phyloP scores from a whole-genome alignment of 2,329 filamentous ascomycete genomes.

The Ramularia endophylla region DNA sequence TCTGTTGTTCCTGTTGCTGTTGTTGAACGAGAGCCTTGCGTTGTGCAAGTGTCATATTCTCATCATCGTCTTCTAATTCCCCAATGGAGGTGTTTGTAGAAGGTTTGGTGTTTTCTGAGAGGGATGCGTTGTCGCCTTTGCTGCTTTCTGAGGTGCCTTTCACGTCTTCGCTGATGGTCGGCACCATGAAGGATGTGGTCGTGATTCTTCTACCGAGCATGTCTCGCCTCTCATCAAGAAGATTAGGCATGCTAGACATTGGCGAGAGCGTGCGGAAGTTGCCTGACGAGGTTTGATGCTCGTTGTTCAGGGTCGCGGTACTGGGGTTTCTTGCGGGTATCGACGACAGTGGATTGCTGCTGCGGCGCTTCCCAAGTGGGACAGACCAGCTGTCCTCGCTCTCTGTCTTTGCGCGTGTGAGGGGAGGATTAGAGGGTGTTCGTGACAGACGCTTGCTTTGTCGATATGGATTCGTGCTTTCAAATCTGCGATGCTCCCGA shows the following conservation, averaged over 20 bases:
- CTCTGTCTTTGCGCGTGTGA: conserved; percentile 6
- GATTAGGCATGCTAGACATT: conserved; percentile 36
- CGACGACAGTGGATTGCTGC: conserved; percentile 11
- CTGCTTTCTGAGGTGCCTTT: conserved; percentile 5
- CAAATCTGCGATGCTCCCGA: conserved; percentile 2
- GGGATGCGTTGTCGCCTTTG: conserved; percentile 10
- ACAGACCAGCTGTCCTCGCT: conserved; percentile 16
- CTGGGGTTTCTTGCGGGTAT: no score
- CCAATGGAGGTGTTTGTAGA: conserved; percentile 32
- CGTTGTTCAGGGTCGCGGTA: no score
- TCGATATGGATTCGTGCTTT: conserved; percentile 3
- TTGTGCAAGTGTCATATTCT: conserved; percentile 67
- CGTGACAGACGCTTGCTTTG: conserved; percentile 4
- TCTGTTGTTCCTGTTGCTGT: conserved; percentile 7
- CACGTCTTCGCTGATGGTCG: conserved; percentile 15
- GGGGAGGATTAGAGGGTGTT: conserved; percentile 10
- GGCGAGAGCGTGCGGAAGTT: conserved; percentile 15
- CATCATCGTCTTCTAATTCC: conserved; percentile 40
- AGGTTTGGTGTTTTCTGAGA: conserved; percentile 20
- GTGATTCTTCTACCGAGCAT: conserved; percentile 41
- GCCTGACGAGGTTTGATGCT: neutral
- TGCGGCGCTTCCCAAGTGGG: conserved; percentile 15
- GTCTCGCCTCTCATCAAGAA: conserved; percentile 51
- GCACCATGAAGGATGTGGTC: conserved; percentile 34
- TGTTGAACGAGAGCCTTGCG: conserved; percentile 41